Evolutionary conservation across 768 basidiomycete genomes (phyloP), one percentile per base, ranked within the genome.

Genomic region (Hydnum rufescens): DNA sequence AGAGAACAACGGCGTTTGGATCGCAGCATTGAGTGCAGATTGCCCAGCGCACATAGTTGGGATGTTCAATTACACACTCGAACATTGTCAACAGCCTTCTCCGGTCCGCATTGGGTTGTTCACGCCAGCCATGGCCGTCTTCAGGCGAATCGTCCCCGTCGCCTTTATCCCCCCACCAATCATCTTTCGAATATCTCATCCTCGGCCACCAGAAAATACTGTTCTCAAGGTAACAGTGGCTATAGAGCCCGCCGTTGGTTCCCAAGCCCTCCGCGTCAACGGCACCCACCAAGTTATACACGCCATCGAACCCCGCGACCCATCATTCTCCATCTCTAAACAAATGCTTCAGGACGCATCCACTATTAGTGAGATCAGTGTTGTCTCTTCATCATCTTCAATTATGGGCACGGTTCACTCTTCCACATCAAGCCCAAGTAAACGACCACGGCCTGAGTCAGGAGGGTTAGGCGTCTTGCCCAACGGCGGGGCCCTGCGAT

Each of bases 1-100:
- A 75, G 77, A 42, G 87, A 86, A 61, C 73, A 75, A 52, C 70
- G 74, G 52, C 72, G 84, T 42, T 68, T 87, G 18, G 78, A 77
- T 19, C 73, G 88, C 34, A 77, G 82, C 1, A 70, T 92, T 44
- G 85, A 95, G 67, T 84, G 80, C 60, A 67, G 77, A n/a, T 64
- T 96, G 30, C 84, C 86, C 3, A 70, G 75, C 1, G 66, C 70
- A 18, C 78, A 82, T 56, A 82, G 86, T 26, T 96, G 86, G 89
- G 88, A 89, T 59, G 74, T 90, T 1, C 86, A 81, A 58, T 68
- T 93, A 26, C 72, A 79, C 3, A 76, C 77, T 28, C 80, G 74
- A 61, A 82, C 80, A 4, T 80, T 82, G 1, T 80, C 78, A 0
- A 76, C 79, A 31, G 76, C 74, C 51, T 77, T 82, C 5, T 77